phyloP scores from a whole-genome alignment of 2,329 filamentous ascomycete species.

The Verticillium albo-atrum region DNA sequence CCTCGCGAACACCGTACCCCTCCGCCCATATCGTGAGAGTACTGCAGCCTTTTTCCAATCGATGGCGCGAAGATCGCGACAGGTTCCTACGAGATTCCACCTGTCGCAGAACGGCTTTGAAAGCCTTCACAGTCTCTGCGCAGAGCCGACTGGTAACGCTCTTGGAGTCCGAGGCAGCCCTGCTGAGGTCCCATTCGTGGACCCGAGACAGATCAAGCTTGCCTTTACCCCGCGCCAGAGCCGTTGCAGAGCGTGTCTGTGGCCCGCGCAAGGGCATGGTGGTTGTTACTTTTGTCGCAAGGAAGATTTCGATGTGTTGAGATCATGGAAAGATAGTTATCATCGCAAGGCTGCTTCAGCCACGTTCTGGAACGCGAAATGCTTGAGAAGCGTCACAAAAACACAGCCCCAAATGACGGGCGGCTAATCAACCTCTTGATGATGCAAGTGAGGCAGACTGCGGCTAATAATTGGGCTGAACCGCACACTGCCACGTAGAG shows the following conservation, averaged over 20 bases:
- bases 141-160: constrained; percentile 1
- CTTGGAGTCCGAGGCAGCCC: not conserved
- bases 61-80: not conserved
- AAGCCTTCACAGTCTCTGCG: not conserved
- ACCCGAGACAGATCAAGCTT: not conserved
- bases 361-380: not conserved
- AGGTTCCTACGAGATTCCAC: not conserved
- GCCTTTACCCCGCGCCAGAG: not conserved
- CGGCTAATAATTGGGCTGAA: not conserved
- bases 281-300: not conserved
- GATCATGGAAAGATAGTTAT: not conserved
- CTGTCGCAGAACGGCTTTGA: not conserved
- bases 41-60: not conserved
- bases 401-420: not conserved
- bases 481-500: not conserved
- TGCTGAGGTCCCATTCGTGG: not conserved
- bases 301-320: not conserved
- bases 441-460: not conserved
- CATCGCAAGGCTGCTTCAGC: not conserved
- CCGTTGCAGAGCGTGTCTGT: not conserved
- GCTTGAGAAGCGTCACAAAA: not conserved
- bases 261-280: not conserved
- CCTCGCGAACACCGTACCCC: not conserved
- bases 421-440: not conserved
- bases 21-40: constrained; percentile 1